Evolutionary conservation across 1,139 yeast genomes (phyloP), one percentile per base, ranked within the genome.

Genomic region (Candida anutae): DNA sequence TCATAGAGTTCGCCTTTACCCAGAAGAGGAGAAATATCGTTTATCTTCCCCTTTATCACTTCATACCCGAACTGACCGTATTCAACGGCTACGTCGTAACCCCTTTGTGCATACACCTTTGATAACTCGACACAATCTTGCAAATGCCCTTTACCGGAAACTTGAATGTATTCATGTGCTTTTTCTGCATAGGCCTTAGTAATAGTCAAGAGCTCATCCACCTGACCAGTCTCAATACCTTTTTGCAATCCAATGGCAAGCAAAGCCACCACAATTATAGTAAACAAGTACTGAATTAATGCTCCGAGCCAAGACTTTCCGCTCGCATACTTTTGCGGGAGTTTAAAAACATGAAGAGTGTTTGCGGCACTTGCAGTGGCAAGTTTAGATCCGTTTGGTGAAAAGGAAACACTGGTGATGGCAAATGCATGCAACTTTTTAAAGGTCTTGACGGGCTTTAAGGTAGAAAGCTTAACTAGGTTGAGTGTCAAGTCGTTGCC

Each of bases 281-380:
- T 58, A 31, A 66, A 48, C 23, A 69, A 40, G 28, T 62, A 51
- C 29, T 51, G 53, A 45, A 68, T 46, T 23, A 69, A 38, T 9
- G 63, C 46, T 13, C 70, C 68, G 28, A 64, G 46, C 16, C 51
- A 30, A 1, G 80, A 69, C 27, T 61, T 60, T 2, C 73, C 62
- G 9, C 50, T 50, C 2, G 69, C 58, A 37, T 62, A 62, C 16
- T 63, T 65, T n/a, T 54, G 55, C 3, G 93, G 88, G 15, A 84
- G 50, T 33, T 62, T 65, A 34, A 76, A 57, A 5, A 85, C 75
- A 38, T 69, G 74, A 22, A 87, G 69, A 1, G 85, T 69, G 36
- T 82, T 80, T 2, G 94, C 84, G 2, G 93, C 94, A 26, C 94
- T 80, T 0, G 78, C 81, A 11, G 88, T 73, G 1, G 88, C 94